Base-by-base conservation (phyloP, 2,329 filamentous ascomycete genomes). In the Elsinoe ampelina region DNA sequence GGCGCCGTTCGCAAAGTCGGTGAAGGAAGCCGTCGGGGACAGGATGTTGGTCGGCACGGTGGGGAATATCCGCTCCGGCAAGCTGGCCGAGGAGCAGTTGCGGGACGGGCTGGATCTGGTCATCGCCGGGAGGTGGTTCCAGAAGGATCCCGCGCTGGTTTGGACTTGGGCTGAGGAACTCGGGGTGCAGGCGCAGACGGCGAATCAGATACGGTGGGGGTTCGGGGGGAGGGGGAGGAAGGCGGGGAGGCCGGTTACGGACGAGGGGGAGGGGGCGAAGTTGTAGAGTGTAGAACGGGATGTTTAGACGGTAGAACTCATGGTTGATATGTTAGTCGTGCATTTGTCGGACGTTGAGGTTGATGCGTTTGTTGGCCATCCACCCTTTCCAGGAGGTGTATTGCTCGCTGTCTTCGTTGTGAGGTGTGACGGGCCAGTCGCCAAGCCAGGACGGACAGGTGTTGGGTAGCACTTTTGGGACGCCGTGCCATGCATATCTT, bases 321-420 rank as follows among this genome's bases (percentile, higher is more conserved):
- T 51, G 42, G 22, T 35, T 41, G 35, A 26, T 34, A 26, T 35
- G 30, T 57, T 58, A 78, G 32, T 82, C 80, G 66, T 75, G 81
- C 86, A 96, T 95, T 72, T 97, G 92, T 60, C 92, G 79, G 8
- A 96, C 87, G 69, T 97, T 97, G 48, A 97, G 68, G 68, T 97
- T 97, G 64, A 97, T 83, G 60, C 92, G 79, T 73, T 96, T 96
- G 48, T 81, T 82, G 60, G 74, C 75, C 87, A 97, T 91, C 91
- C 92, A 97, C 1, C 87, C 88, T 62, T 77, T 80, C 89, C 90
- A 96, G 39, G 76, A 57, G n/a, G 59, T 54, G 4, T 61, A 59
- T 15, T 62, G 58, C 32, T 63, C 59, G 20, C 62, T 64, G n/a
- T 72, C 68, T 50, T 66, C 73, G 41, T 73, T 70, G 2, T 77